Evolutionary conservation across 179 eudicot species (phyloP), one percentile per base, ranked within the genome.

Genomic region (Drosera spatulata): DNA sequence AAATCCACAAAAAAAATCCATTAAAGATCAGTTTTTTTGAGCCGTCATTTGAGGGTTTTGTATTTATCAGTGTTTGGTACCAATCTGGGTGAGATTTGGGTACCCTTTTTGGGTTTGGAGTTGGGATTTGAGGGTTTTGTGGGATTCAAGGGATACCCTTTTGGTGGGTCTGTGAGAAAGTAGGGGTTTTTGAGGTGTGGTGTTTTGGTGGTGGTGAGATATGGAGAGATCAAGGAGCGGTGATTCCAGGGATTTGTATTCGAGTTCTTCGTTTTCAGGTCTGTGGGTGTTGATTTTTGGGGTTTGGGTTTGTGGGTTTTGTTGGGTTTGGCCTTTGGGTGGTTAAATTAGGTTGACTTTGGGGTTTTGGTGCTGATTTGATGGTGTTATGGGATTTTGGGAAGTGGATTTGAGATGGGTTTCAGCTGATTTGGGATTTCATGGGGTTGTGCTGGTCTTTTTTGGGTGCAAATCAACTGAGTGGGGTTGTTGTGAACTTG

Each of bases 201-300:
- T 3, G 13, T 11, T 50, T 7, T 10, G 53, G n/a, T 4, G 13
- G 11, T 7, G 11, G 4, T 11, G 5, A 7, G 15, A 41, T 14
- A 62, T 62, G 65, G 65, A 62, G 58, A 62, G 65, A 51, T 52
- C 65, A 15, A 62, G 22, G 49, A 50, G 65, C 42, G 42, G 12
- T 40, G 57, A 14, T 52, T 62, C 65, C 38, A 61, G 50, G 56
- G 56, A 50, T 49, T 61, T 61, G 43, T 9, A 5, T 39, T 10
- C 65, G 5, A 40, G 38, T 51, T 33, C 40, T 39, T 41, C 65
- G 38, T 50, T 15, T 13, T 15, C 58, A 4, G 55, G 49, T 52
- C 50, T 42, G 7, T 22, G 56, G n/a, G 12, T 52, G 4, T 39
- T 50, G 13, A 15, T 11, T 51, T 50, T 41, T 50, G 9, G 5